These are phyloP conservation scores for Arthrobotrys megalospora DNA, from an alignment of 2,329 filamentous ascomycete genomes.

Conservation along the genomic window DNA sequence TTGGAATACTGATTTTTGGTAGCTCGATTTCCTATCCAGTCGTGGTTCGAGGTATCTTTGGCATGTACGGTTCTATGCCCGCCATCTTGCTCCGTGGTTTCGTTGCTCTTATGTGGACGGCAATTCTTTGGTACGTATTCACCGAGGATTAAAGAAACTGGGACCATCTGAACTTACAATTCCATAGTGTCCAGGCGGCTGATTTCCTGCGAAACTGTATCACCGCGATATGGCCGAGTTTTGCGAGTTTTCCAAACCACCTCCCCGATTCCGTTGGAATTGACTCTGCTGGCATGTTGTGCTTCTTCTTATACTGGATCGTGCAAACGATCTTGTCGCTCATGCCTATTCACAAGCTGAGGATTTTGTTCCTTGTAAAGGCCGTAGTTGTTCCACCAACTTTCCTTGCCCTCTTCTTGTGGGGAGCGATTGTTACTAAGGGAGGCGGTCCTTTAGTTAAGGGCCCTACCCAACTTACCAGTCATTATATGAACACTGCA, in stretches of 20 bases:
- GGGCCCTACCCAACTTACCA: conserved; percentile 66
- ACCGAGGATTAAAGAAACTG: background rate
- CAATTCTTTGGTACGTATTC: conserved; percentile 66
- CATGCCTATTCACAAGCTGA: conserved; percentile 69
- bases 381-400: conserved; percentile 69
- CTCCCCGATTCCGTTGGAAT: conserved; percentile 69
- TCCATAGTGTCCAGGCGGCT: conserved; percentile 69
- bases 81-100: conserved; percentile 69
- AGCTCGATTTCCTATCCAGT: conserved; percentile 67
- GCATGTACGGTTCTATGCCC: conserved; percentile 69
- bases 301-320: conserved; percentile 72
- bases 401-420: conserved; percentile 69
- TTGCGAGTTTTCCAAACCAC: conserved; percentile 69
- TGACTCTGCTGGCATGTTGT: conserved; percentile 69
- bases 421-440: conserved; percentile 68
- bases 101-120: conserved; percentile 70
- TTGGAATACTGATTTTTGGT: conserved; percentile 1
- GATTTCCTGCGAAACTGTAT: conserved; percentile 69
- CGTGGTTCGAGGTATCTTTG: conserved; percentile 69
- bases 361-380: conserved; percentile 69
- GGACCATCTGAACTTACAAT: background rate
- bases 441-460: conserved; percentile 68
- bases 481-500: conserved; percentile 68
- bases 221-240: conserved; percentile 70
- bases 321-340: conserved; percentile 69